Evolutionary conservation across 2,329 filamentous ascomycete genomes (phyloP).

Genomic region (Cyanodermella asteris): DNA sequence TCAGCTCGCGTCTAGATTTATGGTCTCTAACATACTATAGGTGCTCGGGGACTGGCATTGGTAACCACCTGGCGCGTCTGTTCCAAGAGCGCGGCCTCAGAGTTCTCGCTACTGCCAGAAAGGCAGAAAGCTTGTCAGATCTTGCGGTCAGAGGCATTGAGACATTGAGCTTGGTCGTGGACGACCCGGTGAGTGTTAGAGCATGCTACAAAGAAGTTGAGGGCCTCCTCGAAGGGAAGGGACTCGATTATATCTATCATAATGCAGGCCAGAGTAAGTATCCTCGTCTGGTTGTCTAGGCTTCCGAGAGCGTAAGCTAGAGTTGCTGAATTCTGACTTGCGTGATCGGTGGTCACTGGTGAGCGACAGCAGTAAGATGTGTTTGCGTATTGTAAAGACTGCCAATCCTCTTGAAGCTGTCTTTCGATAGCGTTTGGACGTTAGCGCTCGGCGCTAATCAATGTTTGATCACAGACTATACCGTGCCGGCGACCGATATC

Average conservation of each 20-base stretch:
- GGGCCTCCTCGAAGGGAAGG: constrained; percentile 22
- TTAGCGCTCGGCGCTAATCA: constrained; percentile 1
- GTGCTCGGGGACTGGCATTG: constrained; percentile 24
- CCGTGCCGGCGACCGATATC: constrained; percentile 34
- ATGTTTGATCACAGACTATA: constrained; percentile 22
- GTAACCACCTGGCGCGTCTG: constrained; percentile 34
- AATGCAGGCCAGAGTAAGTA: constrained; percentile 27
- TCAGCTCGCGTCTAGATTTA: background rate
- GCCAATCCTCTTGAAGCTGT: too few relatives aligned
- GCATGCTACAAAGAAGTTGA: constrained; percentile 25
- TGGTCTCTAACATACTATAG: constrained; percentile 1
- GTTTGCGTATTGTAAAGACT: too few relatives aligned
- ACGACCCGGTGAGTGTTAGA: constrained; percentile 25
- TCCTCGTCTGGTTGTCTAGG: background rate
- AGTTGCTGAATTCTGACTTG: background rate
- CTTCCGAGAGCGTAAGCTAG: constrained; percentile 4
- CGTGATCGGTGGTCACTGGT: background rate
- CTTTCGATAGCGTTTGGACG: too few relatives aligned
- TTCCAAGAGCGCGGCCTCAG: constrained; percentile 29
- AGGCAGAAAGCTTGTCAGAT: constrained; percentile 25
- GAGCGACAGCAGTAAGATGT: background rate
- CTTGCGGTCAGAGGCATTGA: constrained; percentile 29
- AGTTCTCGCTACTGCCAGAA: constrained; percentile 36
- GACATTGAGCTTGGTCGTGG: constrained; percentile 32
- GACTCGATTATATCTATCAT: constrained; percentile 35